Evolutionary conservation across 306 rosid species (phyloP), one percentile per base, ranked within the genome.

Genomic region (Acacia acuminata): DNA sequence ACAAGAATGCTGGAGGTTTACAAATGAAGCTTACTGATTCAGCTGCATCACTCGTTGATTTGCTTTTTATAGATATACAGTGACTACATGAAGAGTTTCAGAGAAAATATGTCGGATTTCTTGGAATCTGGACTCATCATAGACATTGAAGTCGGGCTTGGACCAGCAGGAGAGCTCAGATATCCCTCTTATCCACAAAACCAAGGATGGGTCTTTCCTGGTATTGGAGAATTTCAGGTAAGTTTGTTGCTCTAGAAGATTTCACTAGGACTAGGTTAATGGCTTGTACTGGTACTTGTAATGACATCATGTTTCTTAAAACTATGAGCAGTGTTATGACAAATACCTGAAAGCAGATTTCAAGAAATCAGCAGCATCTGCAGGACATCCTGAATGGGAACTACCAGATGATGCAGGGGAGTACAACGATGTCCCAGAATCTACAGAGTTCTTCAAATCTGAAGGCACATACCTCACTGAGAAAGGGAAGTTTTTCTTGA

Each of bases 191-290:
- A 94, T 86, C 94, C 94, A n/a, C 85, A 80, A 82, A 90, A 16
- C 78, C 95, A 93, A 80, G 98, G 97, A 73, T 93, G 98, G 98
- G 75, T 0, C 27, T 93, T 79, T 82, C 97, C 97, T 27, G 97
- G 98, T 25, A 91, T 94, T 44, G 98, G 98, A 88, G 98, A 93
- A 78, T 94, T 93, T 88, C 97, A 94, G 94, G 98, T 91, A 87
- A 76, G 82, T 73, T 50, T 68, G 63, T 42, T 45, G 73, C 78
- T 77, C 32, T 44, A 13, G 75, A 47, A 71, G 12, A 22, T 44
- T 43, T 5, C 34, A n/a, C 20, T 22, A n/a, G 19, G 30, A 1
- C n/a, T n/a, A 20, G n/a, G 70, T 14, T 13, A 30, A 27, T 64
- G n/a, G 70, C 42, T 13, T 40, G 32, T 24, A 61, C 42, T 38